A percentile compares a stretch with the other conserved stretches of the same genome.
Evolutionary conservation across 257 asterid genomes (phyloP).

Genomic region (Asclepias syriaca): DNA sequence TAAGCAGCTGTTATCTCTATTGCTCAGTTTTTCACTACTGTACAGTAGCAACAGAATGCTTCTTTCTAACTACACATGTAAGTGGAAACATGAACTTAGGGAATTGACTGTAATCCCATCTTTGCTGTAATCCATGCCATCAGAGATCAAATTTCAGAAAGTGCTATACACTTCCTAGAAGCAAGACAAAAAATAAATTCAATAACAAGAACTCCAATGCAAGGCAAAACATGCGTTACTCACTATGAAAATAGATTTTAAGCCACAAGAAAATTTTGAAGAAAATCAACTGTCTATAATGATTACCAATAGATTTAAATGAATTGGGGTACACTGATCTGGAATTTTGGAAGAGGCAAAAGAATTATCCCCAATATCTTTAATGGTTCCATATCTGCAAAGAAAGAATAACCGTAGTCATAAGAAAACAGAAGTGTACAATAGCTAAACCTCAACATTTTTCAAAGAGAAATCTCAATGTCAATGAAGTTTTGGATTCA

Average conservation of each 20-base stretch:
- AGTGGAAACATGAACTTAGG: background rate
- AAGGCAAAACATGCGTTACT: background rate
- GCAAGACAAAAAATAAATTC: background rate
- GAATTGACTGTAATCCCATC: background rate
- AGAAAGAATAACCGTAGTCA: background rate
- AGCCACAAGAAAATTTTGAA: background rate
- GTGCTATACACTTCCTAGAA: background rate
- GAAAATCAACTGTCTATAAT: background rate
- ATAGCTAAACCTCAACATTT: background rate
- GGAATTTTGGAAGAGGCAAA: slow-evolving; percentile 49
- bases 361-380: slow-evolving; percentile 44
- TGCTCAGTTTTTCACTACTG: background rate
- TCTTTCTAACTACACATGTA: no score
- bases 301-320: slow-evolving; percentile 88
- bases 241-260: background rate
- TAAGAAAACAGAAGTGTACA: background rate
- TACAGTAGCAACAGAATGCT: background rate
- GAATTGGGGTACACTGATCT: slow-evolving; percentile 72
- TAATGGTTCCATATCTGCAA: slow-evolving; percentile 62
- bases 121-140: background rate
- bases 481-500: background rate
- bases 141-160: background rate
- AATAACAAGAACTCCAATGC: background rate
- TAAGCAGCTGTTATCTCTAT: no score
- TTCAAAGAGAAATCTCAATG: background rate